Conservation (phyloP, 768 basidiomycete genomes). For the Chiua virens region DNA sequence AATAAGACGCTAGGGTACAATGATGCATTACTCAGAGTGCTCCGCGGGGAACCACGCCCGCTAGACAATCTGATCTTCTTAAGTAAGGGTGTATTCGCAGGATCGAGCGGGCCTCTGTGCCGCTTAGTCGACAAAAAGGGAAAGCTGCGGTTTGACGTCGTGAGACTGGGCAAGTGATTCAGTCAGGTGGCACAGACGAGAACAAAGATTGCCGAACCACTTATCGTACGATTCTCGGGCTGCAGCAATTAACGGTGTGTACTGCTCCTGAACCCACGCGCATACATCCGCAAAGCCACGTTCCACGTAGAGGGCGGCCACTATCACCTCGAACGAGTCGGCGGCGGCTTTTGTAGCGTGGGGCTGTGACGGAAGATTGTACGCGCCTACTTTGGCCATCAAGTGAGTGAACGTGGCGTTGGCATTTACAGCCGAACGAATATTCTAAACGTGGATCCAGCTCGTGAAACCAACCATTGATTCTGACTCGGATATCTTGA, state of each 20-base stretch:
- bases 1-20: background rate
- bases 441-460: conserved; percentile 13
- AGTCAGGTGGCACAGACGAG: background rate
- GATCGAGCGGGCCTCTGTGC: background rate
- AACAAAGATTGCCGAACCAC: conserved; percentile 15
- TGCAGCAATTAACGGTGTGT: conserved; percentile 36
- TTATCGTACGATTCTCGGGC: conserved; percentile 30
- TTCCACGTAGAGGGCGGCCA: conserved; percentile 44
- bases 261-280: conserved; percentile 40
- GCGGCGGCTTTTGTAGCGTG: conserved; percentile 39
- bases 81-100: conserved; percentile 5
- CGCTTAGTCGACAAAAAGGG: conserved; percentile 16
- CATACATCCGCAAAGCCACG: conserved; percentile 37
- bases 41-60: conserved; percentile 13
- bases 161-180: conserved; percentile 13
- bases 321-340: conserved; percentile 48
- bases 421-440: conserved; percentile 27
- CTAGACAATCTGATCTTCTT: conserved; percentile 23
- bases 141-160: background rate
- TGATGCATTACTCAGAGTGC: conserved; percentile 20
- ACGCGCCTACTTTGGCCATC: conserved; percentile 36
- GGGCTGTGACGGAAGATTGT: conserved; percentile 18
- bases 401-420: conserved; percentile 41
- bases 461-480: background rate
- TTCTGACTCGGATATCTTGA: background rate